Percentiles rank a stretch among this genome's conserved stretches.
phyloP scores from a whole-genome alignment of 345 rosid species.

The Clarkia xantiana region DNA sequence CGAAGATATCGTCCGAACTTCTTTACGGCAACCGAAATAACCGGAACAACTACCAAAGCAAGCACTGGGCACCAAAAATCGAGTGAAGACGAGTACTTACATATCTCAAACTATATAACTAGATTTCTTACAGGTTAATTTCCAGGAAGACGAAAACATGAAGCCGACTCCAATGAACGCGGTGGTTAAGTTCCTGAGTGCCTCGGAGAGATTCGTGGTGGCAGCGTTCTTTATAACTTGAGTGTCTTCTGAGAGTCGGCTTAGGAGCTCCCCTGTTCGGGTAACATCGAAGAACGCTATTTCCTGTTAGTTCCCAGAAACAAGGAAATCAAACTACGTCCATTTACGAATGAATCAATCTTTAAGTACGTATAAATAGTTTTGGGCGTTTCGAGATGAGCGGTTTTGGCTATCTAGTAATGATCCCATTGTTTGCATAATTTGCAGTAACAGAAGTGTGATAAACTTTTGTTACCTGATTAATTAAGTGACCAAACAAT shows the following conservation, averaged over 20 bases:
- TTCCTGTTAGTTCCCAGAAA: slow-evolving; percentile 20
- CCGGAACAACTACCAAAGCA: slow-evolving; percentile 72
- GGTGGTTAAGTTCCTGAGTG: slow-evolving; percentile 28
- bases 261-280: slow-evolving; percentile 36
- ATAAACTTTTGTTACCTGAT: slow-evolving; percentile 20
- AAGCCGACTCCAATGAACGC: slow-evolving; percentile 25
- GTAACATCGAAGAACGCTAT: slow-evolving; percentile 41
- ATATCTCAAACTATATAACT: neutral
- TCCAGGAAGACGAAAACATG: slow-evolving; percentile 39
- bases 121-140: slow-evolving; percentile 24
- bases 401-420: no score
- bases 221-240: slow-evolving; percentile 45
- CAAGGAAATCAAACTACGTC: no score
- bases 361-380: no score
- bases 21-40: slow-evolving; percentile 56
- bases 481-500: slow-evolving; percentile 29
- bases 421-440: no score
- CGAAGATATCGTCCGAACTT: slow-evolving; percentile 70
- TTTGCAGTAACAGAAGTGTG: neutral
- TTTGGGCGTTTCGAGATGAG: no score
- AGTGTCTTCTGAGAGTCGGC: slow-evolving; percentile 40
- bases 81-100: neutral
- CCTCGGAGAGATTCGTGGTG: slow-evolving; percentile 39
- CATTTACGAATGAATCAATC: no score
- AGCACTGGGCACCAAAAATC: slow-evolving; percentile 34